Evolutionary conservation across 352 stramenopile species (phyloP).

Genomic region (Saprolegnia diclina): DNA sequence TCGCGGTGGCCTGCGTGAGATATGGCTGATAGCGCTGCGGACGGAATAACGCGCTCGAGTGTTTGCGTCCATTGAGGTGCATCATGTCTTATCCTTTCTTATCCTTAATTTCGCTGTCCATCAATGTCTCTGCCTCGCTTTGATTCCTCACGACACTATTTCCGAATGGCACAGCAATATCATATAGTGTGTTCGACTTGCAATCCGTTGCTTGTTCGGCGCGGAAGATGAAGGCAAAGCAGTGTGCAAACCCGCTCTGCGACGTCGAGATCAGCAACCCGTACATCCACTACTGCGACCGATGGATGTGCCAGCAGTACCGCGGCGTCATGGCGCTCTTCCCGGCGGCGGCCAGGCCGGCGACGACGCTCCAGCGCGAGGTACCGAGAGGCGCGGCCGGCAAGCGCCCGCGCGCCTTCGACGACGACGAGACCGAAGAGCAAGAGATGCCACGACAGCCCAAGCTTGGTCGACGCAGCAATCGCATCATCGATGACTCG

Average conservation of each 20-base stretch:
- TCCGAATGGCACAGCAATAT: not conserved
- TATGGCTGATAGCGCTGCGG: too few relatives aligned
- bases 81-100: too few relatives aligned
- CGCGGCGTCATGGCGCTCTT: slow-evolving; percentile 6
- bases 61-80: too few relatives aligned
- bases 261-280: not conserved
- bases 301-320: slow-evolving; percentile 23
- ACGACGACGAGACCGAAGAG: slow-evolving; percentile 4
- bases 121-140: too few relatives aligned
- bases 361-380: slow-evolving; percentile 7
- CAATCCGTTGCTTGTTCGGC: not conserved
- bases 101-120: too few relatives aligned
- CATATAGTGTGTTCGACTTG: not conserved
- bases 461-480: not conserved
- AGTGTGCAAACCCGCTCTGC: slow-evolving; percentile 22
- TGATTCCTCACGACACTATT: not conserved
- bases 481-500: slow-evolving; percentile 4
- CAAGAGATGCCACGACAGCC: not conserved
- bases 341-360: not conserved
- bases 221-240: not conserved
- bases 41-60: too few relatives aligned
- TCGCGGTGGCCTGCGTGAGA: too few relatives aligned
- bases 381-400: not conserved
- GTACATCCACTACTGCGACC: slow-evolving; percentile 21
- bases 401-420: not conserved